Base-by-base conservation (phyloP, 805 yeast genomes). In the Wickerhamiella bombiphila region DNA sequence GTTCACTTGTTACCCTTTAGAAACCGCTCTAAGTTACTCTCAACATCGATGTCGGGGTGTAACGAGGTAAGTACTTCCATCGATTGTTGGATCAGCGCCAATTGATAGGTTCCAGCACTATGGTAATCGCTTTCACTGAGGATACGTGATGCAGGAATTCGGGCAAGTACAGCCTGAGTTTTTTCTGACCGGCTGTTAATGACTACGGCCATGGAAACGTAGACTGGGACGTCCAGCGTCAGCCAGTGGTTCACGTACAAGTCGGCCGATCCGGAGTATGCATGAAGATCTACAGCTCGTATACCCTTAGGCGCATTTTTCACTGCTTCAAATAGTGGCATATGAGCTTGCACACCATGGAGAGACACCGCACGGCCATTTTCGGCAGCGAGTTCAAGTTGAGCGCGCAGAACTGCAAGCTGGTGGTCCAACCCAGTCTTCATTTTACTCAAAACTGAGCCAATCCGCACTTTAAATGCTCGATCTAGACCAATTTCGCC, bases 401-500 rank as follows among this genome's bases (percentile, higher is more conserved):
- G 77, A 2, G 50, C 46, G 3, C 51, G 50, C 28, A 86, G 66
- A 0, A 88, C 55, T 1, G 37, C 40, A 11, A 56, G 37, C 52
- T 88, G 98, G 53, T 91, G 97, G 0, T 57, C 61, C 59, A 81
- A 57, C 2, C 53, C 52, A 1, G 82, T 86, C 42, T 66, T 64
- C 40, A 69, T 70, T n/a, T 61, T 64, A 1, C 66, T 56, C 21
- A 68, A 43, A 2, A 42, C 45, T 24, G 40, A 42, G 44, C 40
- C 39, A 16, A 43, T 35, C 2, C 93, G 93, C 3, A 86, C 55
- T 26, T 80, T 57, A 51, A 81, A 80, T 22, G 72, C 51, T 54
- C 76, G 80, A 55, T 88, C 98, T 2, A 91, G 59, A 0, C 98
- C 98, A n/a, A 83, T 68, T 49, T 88, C 98, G 1, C 98, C 98